Evolutionary conservation across 2,329 filamentous ascomycete species (phyloP).

Genomic region (Sporothrix inflata): DNA sequence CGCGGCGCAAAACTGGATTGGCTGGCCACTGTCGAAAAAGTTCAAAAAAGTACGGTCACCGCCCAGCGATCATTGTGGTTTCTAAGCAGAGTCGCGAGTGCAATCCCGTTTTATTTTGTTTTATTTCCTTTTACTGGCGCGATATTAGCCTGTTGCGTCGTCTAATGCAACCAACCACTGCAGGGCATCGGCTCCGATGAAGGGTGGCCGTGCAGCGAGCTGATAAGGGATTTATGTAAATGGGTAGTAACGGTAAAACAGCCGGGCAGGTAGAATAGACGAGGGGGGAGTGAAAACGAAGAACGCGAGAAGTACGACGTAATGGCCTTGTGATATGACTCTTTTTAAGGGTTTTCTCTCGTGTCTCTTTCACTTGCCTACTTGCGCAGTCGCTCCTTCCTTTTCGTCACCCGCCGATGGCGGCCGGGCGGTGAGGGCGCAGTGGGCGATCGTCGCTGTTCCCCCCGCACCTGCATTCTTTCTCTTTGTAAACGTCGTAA

Average conservation of each 20-base stretch:
- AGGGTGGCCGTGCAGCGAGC: background rate
- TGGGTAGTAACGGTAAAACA: background rate
- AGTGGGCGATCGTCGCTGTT: background rate
- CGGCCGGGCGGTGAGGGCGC: background rate
- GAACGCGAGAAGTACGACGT: too few relatives aligned
- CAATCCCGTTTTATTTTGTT: background rate
- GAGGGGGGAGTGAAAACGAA: too few relatives aligned
- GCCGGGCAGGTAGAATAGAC: too few relatives aligned
- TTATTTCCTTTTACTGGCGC: background rate
- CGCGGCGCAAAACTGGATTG: background rate
- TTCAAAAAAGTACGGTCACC: background rate
- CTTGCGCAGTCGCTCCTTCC: background rate
- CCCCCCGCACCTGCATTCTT: background rate
- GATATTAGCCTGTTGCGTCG: constrained; percentile 22
- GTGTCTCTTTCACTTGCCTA: too few relatives aligned
- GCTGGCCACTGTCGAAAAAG: background rate
- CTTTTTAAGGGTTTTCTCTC: too few relatives aligned
- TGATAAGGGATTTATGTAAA: background rate
- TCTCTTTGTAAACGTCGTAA: background rate
- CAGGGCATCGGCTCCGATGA: background rate
- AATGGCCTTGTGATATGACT: too few relatives aligned
- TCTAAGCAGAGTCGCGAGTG: too few relatives aligned
- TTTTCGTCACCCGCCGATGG: background rate
- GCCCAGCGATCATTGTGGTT: background rate
- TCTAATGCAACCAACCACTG: constrained; percentile 19